A percentile compares a stretch with the other conserved stretches of the same genome.
These are phyloP conservation scores for Physcomitrium patens DNA, from an alignment of 225 moss, liverwort and hornwort genomes.

Conservation along the genomic window DNA sequence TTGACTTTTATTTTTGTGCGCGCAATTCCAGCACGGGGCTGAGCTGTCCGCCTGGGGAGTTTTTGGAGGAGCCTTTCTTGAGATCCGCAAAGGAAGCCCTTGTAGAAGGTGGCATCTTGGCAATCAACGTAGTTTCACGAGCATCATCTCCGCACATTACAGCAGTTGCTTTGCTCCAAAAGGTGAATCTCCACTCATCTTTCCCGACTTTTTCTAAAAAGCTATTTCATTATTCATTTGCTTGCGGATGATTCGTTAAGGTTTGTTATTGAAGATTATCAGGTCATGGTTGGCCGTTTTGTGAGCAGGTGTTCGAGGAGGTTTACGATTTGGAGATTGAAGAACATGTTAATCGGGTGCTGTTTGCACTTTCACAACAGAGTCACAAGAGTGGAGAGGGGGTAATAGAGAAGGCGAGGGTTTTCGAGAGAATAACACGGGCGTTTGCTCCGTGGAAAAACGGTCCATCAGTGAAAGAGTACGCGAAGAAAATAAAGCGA, in stretches of 20 bases:
- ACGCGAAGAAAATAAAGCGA: constrained; percentile 58
- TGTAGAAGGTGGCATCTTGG: constrained; percentile 73
- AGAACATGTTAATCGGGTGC: constrained; percentile 84
- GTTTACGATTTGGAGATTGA: constrained; percentile 82
- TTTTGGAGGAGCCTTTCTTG: constrained; percentile 81
- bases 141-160: constrained; percentile 70
- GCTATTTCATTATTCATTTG: not conserved
- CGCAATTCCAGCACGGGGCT: constrained; percentile 65
- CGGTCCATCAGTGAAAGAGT: constrained; percentile 60
- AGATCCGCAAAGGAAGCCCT: constrained; percentile 65
- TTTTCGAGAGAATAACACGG: constrained; percentile 50
- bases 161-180: constrained; percentile 64
- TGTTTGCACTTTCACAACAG: constrained; percentile 70
- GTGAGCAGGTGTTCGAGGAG: constrained; percentile 79
- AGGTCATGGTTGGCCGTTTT: not conserved
- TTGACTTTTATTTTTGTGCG: constrained; percentile 24
- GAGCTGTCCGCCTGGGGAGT: constrained; percentile 90
- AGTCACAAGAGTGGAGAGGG: constrained; percentile 32
- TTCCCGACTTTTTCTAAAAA: not conserved
- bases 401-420: constrained; percentile 57
- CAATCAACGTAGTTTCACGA: constrained; percentile 84
- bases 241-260: not conserved
- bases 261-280: no score
- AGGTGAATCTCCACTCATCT: constrained; percentile 37
- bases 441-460: constrained; percentile 71